phyloP scores from a whole-genome alignment of 1,284 basidiomycete genomes.

The Ganoderma lingzhi region DNA sequence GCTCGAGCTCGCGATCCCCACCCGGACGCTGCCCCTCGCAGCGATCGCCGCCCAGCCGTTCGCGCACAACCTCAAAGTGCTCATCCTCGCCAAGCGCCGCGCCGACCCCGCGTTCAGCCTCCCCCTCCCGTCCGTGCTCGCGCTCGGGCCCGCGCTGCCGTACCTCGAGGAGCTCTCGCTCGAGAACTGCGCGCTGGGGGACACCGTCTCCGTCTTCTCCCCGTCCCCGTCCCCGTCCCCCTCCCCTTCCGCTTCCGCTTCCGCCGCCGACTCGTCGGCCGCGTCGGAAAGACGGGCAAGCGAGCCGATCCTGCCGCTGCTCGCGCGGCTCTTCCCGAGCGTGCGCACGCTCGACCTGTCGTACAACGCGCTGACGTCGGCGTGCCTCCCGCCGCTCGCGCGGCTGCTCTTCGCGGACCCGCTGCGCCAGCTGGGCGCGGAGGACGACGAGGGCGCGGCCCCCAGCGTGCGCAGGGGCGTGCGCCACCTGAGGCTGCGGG shows the following conservation, averaged over 20 bases:
- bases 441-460: slow-evolving; percentile 8
- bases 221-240: slow-evolving; percentile 14
- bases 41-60: slow-evolving; percentile 68
- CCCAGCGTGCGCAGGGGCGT: slow-evolving; percentile 55
- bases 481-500: slow-evolving; percentile 68
- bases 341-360: slow-evolving; percentile 73
- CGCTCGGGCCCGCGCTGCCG: slow-evolving; percentile 55
- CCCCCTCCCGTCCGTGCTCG: slow-evolving; percentile 44
- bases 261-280: slow-evolving; percentile 32
- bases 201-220: slow-evolving; percentile 56
- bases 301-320: slow-evolving; percentile 62
- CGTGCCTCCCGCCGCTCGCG: slow-evolving; percentile 55
- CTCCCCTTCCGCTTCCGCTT: too few relatives aligned
- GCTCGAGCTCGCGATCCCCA: slow-evolving; percentile 63
- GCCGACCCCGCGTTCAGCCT: slow-evolving; percentile 69
- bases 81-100: slow-evolving; percentile 70
- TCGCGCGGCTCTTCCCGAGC: slow-evolving; percentile 73
- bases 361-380: slow-evolving; percentile 71
- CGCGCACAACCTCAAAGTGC: slow-evolving; percentile 62
- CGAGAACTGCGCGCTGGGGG: slow-evolving; percentile 73
- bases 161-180: slow-evolving; percentile 74
- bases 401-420: slow-evolving; percentile 53
- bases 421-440: slow-evolving; percentile 9
- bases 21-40: slow-evolving; percentile 70
- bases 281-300: slow-evolving; percentile 49